Percentiles rank a stretch among this genome's conserved stretches.
Conservation (phyloP, 176 grass and related monocot genomes). For the Alopecurus myosuroides region DNA sequence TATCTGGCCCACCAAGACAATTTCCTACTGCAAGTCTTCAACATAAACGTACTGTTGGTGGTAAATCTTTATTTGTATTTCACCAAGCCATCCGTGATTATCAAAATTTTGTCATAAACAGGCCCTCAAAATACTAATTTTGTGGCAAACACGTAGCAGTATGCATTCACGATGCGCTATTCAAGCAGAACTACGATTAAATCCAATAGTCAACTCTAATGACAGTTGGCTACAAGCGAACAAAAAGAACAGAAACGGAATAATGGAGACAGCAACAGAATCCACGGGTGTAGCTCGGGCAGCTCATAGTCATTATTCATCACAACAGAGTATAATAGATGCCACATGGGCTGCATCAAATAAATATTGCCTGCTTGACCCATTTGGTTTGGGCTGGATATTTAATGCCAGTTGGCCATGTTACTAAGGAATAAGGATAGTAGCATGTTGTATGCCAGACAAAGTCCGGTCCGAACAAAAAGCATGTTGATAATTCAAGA, state of each 20-base stretch:
- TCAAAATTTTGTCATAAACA: not conserved
- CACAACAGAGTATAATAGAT: not conserved
- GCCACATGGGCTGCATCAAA: slow-evolving; percentile 8
- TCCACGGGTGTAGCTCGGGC: not conserved
- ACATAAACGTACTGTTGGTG: not conserved
- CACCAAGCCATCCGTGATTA: not conserved
- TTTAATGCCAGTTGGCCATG: not conserved
- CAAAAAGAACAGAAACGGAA: not conserved
- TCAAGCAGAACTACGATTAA: not conserved
- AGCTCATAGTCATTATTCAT: not conserved
- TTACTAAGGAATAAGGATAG: not conserved
- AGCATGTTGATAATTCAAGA: not conserved
- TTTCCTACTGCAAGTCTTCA: not conserved
- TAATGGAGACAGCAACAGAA: not conserved
- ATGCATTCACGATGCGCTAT: not conserved
- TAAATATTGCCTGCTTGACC: not conserved
- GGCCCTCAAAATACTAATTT: not conserved
- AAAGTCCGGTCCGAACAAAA: not conserved
- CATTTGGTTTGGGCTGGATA: not conserved
- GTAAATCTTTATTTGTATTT: not conserved
- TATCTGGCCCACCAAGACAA: not conserved
- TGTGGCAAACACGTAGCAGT: not conserved
- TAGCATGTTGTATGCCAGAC: not conserved
- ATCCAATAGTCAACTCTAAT: not conserved
- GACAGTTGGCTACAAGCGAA: not conserved